Evolutionary conservation across 2,329 filamentous ascomycete genomes (phyloP), one percentile per base, ranked within the genome.

Genomic region (Pseudogymnoascus sp.): DNA sequence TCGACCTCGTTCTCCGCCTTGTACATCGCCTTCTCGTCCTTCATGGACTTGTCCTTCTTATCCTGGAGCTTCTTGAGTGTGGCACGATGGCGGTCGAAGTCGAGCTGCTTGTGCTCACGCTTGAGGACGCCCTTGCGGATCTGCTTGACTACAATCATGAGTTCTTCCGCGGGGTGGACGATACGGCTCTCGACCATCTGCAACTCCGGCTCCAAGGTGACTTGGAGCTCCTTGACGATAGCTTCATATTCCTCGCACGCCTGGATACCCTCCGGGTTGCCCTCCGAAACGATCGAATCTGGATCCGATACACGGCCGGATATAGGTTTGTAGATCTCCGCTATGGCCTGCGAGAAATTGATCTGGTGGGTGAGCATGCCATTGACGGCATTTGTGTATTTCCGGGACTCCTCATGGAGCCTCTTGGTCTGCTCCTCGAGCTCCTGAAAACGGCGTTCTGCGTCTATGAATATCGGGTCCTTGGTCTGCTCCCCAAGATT

Each of bases 301-400:
- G 94, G 94, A 74, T 99, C 94, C 50, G 93, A 97, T 75, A 95
- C 83, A 71, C 94, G 89, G 61, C 94, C 94, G 61, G 93, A 97
- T 69, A 99, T 99, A 67, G 94, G 94, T 74, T 96, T 96, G 81
- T 99, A 99, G 70, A 99, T 88, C 75, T 99, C 94, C 65, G 89
- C 88, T 79, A 96, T 93, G 67, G 92, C 90, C 77, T 96, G 86
- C 69, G 93, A 96, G 78, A 99, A 99, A 73, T 96, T 93, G 76
- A 99, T 97, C 78, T 99, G 94, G 77, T 97, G 92, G 72, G 80
- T 84, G 70, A 99, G 83, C 94, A 99, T 99, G 80, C 89, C 90
- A 77, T 97, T 97, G 78, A 99, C 97, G 72, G 94, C 90, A 60
- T 96, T 87, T 70, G 96, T 97, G 76, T 99, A 99, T 78, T 96